These are phyloP conservation scores for Tetrapisispora iriomotensis DNA, from an alignment of 805 yeast genomes.

Conservation along the genomic window DNA sequence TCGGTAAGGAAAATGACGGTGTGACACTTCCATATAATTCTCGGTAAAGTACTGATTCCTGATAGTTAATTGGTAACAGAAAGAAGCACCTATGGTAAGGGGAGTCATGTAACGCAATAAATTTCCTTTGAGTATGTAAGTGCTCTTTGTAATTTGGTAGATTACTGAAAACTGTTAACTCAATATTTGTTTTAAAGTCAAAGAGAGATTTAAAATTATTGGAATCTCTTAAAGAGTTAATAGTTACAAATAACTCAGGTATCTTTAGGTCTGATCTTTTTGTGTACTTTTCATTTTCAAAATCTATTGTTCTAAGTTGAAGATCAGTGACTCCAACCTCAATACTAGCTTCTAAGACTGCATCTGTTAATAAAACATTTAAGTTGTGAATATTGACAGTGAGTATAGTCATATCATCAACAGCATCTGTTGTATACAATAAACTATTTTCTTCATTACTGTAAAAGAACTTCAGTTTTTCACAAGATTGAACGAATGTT, in stretches of 20 bases:
- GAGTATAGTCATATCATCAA: conserved; percentile 63
- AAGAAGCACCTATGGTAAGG: conserved; percentile 77
- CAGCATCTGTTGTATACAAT: conserved; percentile 41
- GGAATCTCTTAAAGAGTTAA: conserved; percentile 17
- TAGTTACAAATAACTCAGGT: conserved; percentile 29
- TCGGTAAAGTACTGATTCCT: conserved; percentile 37
- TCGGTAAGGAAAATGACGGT: conserved; percentile 57
- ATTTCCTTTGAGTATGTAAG: conserved; percentile 36
- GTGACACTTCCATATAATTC: conserved; percentile 41
- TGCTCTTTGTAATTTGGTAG: conserved; percentile 36
- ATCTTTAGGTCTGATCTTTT: conserved; percentile 41
- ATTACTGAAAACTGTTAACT: conserved; percentile 49
- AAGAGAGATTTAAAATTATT: conserved; percentile 26
- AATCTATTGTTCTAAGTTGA: conserved; percentile 48
- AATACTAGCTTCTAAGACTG: conserved; percentile 18
- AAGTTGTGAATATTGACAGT: conserved; percentile 45
- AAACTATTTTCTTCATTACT: conserved; percentile 70
- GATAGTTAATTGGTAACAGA: conserved; percentile 43
- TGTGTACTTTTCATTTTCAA: conserved; percentile 58
- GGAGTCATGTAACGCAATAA: conserved; percentile 62
- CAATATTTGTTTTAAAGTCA: conserved; percentile 46
- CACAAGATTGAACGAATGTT: conserved; percentile 34
- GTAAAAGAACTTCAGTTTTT: conserved; percentile 52
- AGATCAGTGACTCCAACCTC: conserved; percentile 21
- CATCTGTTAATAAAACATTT: conserved; percentile 33